Base-by-base conservation (phyloP, 768 basidiomycete genomes). In the Boletus insuetus region DNA sequence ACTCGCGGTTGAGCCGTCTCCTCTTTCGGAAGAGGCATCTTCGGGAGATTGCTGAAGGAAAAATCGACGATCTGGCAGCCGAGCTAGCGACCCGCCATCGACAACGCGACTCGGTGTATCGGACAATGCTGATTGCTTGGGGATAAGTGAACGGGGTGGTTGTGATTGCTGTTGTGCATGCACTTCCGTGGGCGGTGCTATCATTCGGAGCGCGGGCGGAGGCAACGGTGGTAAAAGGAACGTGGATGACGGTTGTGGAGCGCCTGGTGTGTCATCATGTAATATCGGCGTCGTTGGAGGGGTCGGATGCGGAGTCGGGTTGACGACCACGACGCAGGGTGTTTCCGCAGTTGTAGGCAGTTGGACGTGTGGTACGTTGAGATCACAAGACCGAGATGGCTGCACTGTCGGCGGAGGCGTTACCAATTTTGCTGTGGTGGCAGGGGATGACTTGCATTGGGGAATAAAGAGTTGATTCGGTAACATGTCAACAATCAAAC, bases 241-340 rank as follows among this genome's bases (percentile, higher is more conserved):
- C 4, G 61, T 53, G 42, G 66, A 65, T 24, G 54, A 65, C 16
- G 64, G 67, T 35, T 64, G 72, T 49, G 54, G 69, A 41, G 34
- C 60, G 37, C 56, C 58, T 49, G 57, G 64, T 12, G 34, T 57
- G 31, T 58, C 52, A 46, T 71, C 56, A 24, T 66, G 65, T 50
- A 79, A 61, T 48, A 77, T 65, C 10, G 87, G 89, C 1, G 87
- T 88, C 2, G 83, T 79, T 3, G 89, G 90, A 8, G 90, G 89
- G 1, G 90, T 91, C 1, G 85, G 87, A 59, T 85, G 86, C 3
- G 88, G 89, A 0, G 89, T 90, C 17, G 89, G 87, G 60, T 86
- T 84, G 10, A 90, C 83, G 20, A 91, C 78, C 16, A 89, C 79
- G 7, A 91, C 77, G 26, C 78, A 76, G 14, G 85, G 70, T 57